Percentiles rank a stretch among this genome's conserved stretches.
Evolutionary conservation across 305 asterid genomes (phyloP).

Genomic region (Solanum chacoense): DNA sequence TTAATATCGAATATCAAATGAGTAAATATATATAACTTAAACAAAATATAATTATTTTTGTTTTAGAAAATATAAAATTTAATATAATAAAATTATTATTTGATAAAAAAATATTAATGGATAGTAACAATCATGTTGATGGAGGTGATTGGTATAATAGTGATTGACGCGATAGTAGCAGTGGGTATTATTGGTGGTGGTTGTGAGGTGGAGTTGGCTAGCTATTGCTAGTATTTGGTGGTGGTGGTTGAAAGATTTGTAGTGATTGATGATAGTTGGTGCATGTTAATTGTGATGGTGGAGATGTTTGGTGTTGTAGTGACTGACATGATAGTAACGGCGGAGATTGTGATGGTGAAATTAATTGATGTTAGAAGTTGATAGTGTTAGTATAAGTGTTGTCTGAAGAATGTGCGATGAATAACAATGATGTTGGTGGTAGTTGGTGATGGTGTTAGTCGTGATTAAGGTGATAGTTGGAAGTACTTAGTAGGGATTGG

Average conservation of each 20-base stretch:
- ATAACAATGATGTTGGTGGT: neutral
- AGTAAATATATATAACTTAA: no score
- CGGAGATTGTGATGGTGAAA: no score
- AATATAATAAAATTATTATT: no score
- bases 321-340: neutral
- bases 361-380: neutral
- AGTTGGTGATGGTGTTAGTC: neutral
- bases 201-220: neutral
- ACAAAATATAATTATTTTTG: no score
- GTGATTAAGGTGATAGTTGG: neutral
- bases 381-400: neutral
- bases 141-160: neutral
- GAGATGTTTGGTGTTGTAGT: neutral
- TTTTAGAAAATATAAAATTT: no score
- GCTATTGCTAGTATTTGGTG: neutral
- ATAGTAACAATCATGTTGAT: neutral
- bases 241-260: neutral
- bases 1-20: no score
- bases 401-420: no score
- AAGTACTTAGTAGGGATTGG: neutral
- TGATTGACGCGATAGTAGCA: neutral
- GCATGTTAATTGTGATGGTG: neutral
- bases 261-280: neutral
- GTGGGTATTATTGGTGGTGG: neutral
- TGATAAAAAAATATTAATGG: neutral